These are phyloP conservation scores for Polygonum maritimum DNA, from an alignment of 148 eudicot genomes.

Conservation along the genomic window DNA sequence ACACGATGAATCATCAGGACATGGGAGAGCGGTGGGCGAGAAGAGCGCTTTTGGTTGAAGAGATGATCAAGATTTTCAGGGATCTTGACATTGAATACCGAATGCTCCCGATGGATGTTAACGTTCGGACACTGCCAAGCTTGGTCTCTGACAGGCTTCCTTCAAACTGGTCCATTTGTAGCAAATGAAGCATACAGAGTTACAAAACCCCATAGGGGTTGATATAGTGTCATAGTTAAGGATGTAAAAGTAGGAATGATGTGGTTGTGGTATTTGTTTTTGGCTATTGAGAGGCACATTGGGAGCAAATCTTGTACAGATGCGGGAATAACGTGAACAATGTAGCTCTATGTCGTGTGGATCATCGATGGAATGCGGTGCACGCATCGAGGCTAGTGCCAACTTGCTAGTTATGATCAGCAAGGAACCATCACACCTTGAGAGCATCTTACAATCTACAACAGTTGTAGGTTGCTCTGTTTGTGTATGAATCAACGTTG, in stretches of 20 bases:
- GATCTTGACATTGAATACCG: slow-evolving; percentile 71
- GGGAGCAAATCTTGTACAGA: neutral
- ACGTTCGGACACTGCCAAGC: slow-evolving; percentile 48
- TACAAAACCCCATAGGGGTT: neutral
- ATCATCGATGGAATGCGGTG: neutral
- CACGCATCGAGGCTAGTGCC: no score
- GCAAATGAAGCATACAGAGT: slow-evolving; percentile 15
- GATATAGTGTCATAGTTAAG: neutral
- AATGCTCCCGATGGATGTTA: slow-evolving; percentile 55
- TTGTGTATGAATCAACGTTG: no score
- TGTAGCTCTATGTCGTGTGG: neutral
- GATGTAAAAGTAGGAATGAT: neutral
- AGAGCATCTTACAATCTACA: no score
- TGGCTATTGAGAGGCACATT: neutral
- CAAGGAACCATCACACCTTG: no score
- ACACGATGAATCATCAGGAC: slow-evolving; percentile 66
- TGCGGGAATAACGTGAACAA: neutral
- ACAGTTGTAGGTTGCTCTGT: no score
- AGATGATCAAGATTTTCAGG: slow-evolving; percentile 49
- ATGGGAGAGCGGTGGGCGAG: slow-evolving; percentile 68
- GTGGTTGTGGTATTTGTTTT: neutral
- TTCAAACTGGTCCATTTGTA: slow-evolving; percentile 47
- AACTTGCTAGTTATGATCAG: no score
- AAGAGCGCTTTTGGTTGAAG: slow-evolving; percentile 59
- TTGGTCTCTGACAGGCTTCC: slow-evolving; percentile 46